Percentiles rank a stretch among this genome's conserved stretches.
Conservation (phyloP, 768 basidiomycete species). For the Termitomyces eurrhizus region DNA sequence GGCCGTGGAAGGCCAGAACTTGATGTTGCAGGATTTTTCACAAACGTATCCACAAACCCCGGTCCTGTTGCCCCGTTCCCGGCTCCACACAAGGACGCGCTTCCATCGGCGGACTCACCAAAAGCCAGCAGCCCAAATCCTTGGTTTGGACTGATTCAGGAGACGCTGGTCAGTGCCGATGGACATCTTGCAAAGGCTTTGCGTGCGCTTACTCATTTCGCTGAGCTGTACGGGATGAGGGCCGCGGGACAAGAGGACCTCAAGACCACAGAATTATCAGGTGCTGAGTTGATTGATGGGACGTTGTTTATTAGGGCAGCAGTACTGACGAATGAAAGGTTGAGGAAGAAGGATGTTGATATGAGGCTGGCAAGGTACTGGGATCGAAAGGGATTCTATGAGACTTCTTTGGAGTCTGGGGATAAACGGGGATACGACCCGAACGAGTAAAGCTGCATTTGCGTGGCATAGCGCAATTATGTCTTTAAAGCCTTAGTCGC, state of each 20-base stretch:
- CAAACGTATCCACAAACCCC: slow-evolving; percentile 19
- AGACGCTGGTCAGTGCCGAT: slow-evolving; percentile 52
- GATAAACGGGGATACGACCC: neutral
- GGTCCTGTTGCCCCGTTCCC: slow-evolving; percentile 19
- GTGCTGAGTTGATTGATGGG: slow-evolving; percentile 48
- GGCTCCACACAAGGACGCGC: slow-evolving; percentile 19
- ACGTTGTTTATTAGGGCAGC: slow-evolving; percentile 55
- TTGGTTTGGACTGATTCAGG: slow-evolving; percentile 56
- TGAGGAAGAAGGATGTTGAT: slow-evolving; percentile 24
- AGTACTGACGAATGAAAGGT: slow-evolving; percentile 40
- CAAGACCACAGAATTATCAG: slow-evolving; percentile 33
- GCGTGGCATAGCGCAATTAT: too few species aligned
- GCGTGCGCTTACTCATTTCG: slow-evolving; percentile 34
- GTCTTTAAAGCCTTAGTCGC: too few species aligned
- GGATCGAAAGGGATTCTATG: slow-evolving; percentile 22
- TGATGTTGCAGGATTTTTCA: slow-evolving; percentile 47
- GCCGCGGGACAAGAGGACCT: slow-evolving; percentile 18
- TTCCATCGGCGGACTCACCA: slow-evolving; percentile 27
- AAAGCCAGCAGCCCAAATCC: slow-evolving; percentile 43
- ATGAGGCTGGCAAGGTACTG: slow-evolving; percentile 15
- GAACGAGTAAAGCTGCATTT: neutral
- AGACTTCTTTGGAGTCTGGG: neutral
- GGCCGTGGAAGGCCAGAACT: slow-evolving; percentile 51
- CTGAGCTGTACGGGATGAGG: slow-evolving; percentile 27
- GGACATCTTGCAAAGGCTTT: slow-evolving; percentile 42